phyloP scores from a whole-genome alignment of 768 basidiomycete species.

The Boletus vermiculosoides region DNA sequence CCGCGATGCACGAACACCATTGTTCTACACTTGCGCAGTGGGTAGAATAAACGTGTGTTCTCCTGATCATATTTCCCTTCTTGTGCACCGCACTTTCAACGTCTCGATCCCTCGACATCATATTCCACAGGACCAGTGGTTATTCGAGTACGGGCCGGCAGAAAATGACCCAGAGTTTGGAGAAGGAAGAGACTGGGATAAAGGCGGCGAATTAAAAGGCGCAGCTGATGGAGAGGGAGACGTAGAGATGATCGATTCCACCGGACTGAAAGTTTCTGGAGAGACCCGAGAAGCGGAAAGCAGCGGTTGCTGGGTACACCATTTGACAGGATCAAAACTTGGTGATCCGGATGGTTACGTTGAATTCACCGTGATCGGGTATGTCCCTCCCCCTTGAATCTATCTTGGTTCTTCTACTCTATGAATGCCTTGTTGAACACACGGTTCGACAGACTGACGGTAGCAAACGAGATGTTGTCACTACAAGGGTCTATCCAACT shows the following conservation, averaged over 20 bases:
- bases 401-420: not conserved
- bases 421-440: constrained; percentile 4
- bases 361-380: constrained; percentile 88
- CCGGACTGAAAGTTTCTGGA: not conserved
- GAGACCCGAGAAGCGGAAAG: constrained; percentile 39
- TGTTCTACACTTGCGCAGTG: constrained; percentile 41
- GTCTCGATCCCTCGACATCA: constrained; percentile 92
- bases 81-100: constrained; percentile 91
- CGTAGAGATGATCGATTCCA: constrained; percentile 12
- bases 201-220: constrained; percentile 14
- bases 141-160: constrained; percentile 82
- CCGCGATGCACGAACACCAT: not conserved
- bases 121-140: constrained; percentile 77
- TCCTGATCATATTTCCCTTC: constrained; percentile 88
- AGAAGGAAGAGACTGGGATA: constrained; percentile 30
- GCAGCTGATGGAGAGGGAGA: not conserved
- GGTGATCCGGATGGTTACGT: constrained; percentile 67
- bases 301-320: constrained; percentile 80
- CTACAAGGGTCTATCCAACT: constrained; percentile 78
- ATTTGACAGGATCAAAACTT: constrained; percentile 61
- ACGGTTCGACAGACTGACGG: constrained; percentile 57
- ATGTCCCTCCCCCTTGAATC: not conserved
- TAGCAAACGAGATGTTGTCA: constrained; percentile 93
- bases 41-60: constrained; percentile 89
- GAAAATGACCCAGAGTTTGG: constrained; percentile 79